Evolutionary conservation across 1,284 basidiomycete genomes (phyloP).

Genomic region (Pisolithus thermaeus): DNA sequence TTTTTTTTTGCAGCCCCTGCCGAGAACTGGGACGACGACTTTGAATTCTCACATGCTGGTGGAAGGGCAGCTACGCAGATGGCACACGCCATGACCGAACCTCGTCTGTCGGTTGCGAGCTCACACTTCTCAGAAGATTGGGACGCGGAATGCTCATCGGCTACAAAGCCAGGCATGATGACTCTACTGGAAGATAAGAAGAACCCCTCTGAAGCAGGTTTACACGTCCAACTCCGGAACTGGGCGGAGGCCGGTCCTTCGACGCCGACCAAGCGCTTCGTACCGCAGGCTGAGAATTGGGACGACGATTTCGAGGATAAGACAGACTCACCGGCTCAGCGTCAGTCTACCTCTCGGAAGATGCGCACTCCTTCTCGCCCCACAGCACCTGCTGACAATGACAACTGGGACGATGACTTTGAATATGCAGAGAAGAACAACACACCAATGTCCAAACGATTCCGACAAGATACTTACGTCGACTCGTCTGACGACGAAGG

Average conservation of each 20-base stretch:
- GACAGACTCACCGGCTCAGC: slow-evolving; percentile 29
- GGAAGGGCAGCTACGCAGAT: slow-evolving; percentile 10
- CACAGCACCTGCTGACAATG: slow-evolving; percentile 28
- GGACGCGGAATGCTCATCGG: slow-evolving; percentile 23
- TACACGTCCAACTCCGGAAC: slow-evolving; percentile 21
- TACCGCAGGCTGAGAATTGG: slow-evolving; percentile 49
- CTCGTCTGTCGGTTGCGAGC: slow-evolving; percentile 36
- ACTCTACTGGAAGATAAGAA: slow-evolving; percentile 20
- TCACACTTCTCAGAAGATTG: slow-evolving; percentile 35
- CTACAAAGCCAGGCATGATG: slow-evolving; percentile 4
- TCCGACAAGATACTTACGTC: slow-evolving; percentile 37
- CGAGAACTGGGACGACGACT: slow-evolving; percentile 72
- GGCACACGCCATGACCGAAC: slow-evolving; percentile 9
- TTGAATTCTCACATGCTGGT: slow-evolving; percentile 43
- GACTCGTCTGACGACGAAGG: slow-evolving; percentile 40
- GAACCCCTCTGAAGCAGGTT: slow-evolving; percentile 8
- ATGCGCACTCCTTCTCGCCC: slow-evolving; percentile 28
- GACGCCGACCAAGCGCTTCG: slow-evolving; percentile 31
- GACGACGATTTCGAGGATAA: slow-evolving; percentile 61
- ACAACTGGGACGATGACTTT: slow-evolving; percentile 66
- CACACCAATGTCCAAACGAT: slow-evolving; percentile 31
- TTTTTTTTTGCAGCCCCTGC: slow-evolving; percentile 23
- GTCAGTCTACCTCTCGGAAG: slow-evolving; percentile 15
- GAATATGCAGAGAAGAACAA: slow-evolving; percentile 37
- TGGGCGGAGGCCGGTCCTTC: slow-evolving; percentile 39